Base-by-base conservation (phyloP, 2,329 filamentous ascomycete genomes). In the Apiospora hydei region DNA sequence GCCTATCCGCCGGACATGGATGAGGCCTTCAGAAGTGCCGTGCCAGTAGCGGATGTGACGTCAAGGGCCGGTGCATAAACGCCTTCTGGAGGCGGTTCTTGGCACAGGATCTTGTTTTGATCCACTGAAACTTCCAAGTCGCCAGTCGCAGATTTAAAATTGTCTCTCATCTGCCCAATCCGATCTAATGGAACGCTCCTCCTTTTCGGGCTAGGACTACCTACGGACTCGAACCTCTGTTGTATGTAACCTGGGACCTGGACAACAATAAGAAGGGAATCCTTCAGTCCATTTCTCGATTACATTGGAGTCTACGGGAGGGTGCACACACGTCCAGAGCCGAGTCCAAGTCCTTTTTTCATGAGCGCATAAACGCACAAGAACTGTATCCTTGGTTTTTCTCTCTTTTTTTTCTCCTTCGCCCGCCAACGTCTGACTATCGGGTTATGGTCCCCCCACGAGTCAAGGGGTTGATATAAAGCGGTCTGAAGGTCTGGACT, bases 401-500 rank as follows among this genome's bases (percentile, higher is more conserved):
- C 5, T 38, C 5, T 1, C 1, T 38, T 38, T 38, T 64, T 64
- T 38, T 21, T 10, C 13, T 24, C 24, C 18, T 46, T 46, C 14
- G 43, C 26, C 26, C 21, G 21, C 18, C 30, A 64, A 64, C 57
- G 34, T n/a, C 57, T 64, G 57, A 64, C 57, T 64, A 64, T 64
- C 57, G 34, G 57, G 57, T 34, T 64, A 24, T n/a, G 34, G n/a
- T 38, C 53, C 51, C 47, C 57, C 34, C 57, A 64, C 57, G 57
- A 64, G 57, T 64, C 57, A 64, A 64, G 57, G 57, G 57, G 30
- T 64, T 41, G 30, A 38, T 64, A 64, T 61, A 64, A 64, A 64
- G 57, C 57, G 57, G 57, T 64, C 57, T 64, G 57, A 64, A 64
- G n/a, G 57, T n/a, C 57, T 64, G 57, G 57, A 64, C 34, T 64